Evolutionary conservation across 2,329 filamentous ascomycete genomes (phyloP).

Genomic region (Dissoconium aciculare): DNA sequence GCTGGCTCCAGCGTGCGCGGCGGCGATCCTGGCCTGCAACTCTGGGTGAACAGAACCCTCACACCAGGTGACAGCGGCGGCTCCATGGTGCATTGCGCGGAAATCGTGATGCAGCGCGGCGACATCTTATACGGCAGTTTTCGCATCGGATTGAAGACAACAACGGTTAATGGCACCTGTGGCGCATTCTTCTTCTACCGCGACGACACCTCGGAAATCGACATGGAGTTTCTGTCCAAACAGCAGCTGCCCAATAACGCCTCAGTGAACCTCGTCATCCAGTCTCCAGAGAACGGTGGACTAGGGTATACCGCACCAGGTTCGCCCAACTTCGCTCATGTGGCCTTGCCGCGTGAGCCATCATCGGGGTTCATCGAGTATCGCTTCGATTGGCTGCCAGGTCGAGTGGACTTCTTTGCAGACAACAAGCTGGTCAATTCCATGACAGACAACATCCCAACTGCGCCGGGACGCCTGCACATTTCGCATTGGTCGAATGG

Average conservation of each 20-base stretch:
- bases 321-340: slow-evolving; percentile 43
- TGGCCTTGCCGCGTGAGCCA: slow-evolving; percentile 51
- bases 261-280: slow-evolving; percentile 60
- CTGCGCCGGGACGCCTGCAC: slow-evolving; percentile 48
- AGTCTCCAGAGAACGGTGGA: slow-evolving; percentile 45
- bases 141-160: slow-evolving; percentile 50
- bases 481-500: slow-evolving; percentile 69
- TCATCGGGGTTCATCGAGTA: slow-evolving; percentile 58
- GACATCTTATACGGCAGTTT: slow-evolving; percentile 60
- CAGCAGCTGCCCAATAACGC: slow-evolving; percentile 28
- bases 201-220: slow-evolving; percentile 67
- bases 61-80: slow-evolving; percentile 1
- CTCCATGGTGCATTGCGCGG: slow-evolving; percentile 42
- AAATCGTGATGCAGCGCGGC: slow-evolving; percentile 45
- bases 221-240: slow-evolving; percentile 59
- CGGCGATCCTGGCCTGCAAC: slow-evolving; percentile 38
- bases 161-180: slow-evolving; percentile 50
- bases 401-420: slow-evolving; percentile 51
- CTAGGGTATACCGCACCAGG: slow-evolving; percentile 48
- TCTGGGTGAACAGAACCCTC: slow-evolving; percentile 38
- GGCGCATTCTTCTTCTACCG: slow-evolving; percentile 72
- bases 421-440: slow-evolving; percentile 47
- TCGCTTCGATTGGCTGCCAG: slow-evolving; percentile 57
- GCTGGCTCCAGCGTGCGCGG: slow-evolving; percentile 30
- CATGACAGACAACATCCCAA: slow-evolving; percentile 34